phyloP scores from a whole-genome alignment of 2,329 filamentous ascomycete species.

The Fusarium sp. region DNA sequence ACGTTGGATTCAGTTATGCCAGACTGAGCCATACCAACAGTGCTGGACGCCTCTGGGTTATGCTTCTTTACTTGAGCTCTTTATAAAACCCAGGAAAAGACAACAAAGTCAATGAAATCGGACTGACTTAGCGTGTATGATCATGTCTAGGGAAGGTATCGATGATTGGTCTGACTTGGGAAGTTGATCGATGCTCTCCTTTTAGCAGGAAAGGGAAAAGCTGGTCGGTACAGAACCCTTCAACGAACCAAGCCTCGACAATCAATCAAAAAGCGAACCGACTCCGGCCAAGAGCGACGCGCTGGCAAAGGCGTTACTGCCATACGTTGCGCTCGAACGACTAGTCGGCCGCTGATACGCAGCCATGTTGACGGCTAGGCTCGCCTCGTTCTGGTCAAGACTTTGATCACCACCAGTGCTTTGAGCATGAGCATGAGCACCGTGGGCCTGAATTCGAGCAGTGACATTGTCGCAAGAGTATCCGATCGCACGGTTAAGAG shows the following conservation, averaged over 20 bases:
- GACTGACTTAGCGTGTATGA: not conserved
- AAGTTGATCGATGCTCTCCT: not conserved
- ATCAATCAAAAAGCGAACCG: constrained; percentile 16
- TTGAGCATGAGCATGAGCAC: not conserved
- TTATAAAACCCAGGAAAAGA: not conserved
- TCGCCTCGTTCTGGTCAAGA: not conserved
- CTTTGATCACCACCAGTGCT: not conserved
- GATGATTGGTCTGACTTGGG: not conserved
- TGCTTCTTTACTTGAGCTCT: not conserved
- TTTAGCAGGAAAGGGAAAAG: not conserved
- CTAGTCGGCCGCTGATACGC: not conserved
- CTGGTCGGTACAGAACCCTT: not conserved
- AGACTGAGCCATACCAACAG: not conserved
- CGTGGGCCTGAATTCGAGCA: constrained; percentile 3
- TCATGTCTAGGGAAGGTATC: not conserved
- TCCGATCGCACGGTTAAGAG: not conserved
- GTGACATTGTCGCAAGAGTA: constrained; percentile 9
- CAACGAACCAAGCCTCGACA: not conserved
- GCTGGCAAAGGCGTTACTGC: not conserved
- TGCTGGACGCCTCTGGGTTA: not conserved
- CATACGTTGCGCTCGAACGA: not conserved
- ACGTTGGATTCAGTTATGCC: not conserved
- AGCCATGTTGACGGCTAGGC: constrained; percentile 15
- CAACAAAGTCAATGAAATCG: not conserved
- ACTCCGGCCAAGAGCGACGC: not conserved